Evolutionary conservation across 2,329 filamentous ascomycete genomes (phyloP), one percentile per base, ranked within the genome.

Genomic region (Stylonectria norvegica): DNA sequence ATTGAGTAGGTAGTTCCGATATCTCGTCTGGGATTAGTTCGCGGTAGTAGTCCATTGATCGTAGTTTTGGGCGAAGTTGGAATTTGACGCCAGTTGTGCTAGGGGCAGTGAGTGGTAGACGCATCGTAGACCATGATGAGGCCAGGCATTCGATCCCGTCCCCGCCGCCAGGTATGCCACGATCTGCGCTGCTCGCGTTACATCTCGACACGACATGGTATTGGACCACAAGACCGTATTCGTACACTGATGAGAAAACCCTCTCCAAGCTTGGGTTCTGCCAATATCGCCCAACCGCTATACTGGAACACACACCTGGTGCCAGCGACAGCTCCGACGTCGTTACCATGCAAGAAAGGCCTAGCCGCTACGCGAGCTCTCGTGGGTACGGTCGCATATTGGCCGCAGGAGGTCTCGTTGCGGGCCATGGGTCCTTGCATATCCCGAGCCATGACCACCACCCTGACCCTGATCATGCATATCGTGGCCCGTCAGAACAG

Each of bases 171-270:
- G 35, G 42, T 38, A 35, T 40, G 35, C 40, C 32, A 35, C 42
- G 47, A 53, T 56, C 42, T 44, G 40, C 43, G 42, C 34, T 42
- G 39, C 37, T 43, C 34, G 38, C 32, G 39, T 41, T 36, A 43
- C 45, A 49, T n/a, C n/a, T n/a, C n/a, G n/a, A n/a, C 39, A 47
- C 53, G 49, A 55, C 53, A 52, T 46, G 50, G 52, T 50, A 40
- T 42, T 47, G 48, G 38, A 43, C 37, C 40, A n/a, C n/a, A n/a
- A n/a, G n/a, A n/a, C n/a, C n/a, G n/a, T 47, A 44, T 49, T 56
- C 47, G 40, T 37, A 43, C 38, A 53, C 38, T 33, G 40, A 46
- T 43, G 34, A 20, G 39, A 39, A 36, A 39, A 23, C 31, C n/a
- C n/a, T 33, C 35, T 36, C 18, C 32, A 38, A 37, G 10, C 32